phyloP scores from a whole-genome alignment of 768 basidiomycete genomes.

The Boletus patriciae region DNA sequence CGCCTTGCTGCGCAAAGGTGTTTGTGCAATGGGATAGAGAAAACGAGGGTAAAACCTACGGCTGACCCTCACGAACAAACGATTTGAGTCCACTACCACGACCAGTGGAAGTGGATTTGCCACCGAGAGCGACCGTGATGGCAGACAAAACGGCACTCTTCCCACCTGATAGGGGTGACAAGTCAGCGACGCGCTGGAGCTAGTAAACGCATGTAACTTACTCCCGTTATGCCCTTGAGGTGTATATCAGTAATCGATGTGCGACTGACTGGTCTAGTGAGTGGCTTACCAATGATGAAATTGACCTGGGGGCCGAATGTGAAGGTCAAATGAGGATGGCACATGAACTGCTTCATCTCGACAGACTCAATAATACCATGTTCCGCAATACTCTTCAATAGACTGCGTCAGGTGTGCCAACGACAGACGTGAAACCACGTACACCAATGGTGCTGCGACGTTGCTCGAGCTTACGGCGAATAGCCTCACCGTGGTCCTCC shows the following conservation, averaged over 20 bases:
- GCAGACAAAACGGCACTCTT: constrained; percentile 95
- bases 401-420: neutral
- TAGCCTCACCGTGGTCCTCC: constrained; percentile 53
- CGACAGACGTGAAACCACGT: constrained; percentile 45
- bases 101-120: constrained; percentile 89
- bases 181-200: neutral
- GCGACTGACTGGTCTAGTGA: neutral
- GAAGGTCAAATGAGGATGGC: constrained; percentile 82
- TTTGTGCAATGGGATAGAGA: constrained; percentile 35
- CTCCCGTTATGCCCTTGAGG: constrained; percentile 86
- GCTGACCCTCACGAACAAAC: constrained; percentile 81
- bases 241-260: constrained; percentile 1
- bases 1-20: constrained; percentile 38
- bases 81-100: constrained; percentile 82
- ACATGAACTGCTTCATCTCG: constrained; percentile 95
- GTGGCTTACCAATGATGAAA: constrained; percentile 81
- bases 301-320: constrained; percentile 92
- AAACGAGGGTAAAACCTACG: constrained; percentile 43
- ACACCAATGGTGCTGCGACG: constrained; percentile 41
- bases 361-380: constrained; percentile 86
- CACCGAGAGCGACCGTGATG: constrained; percentile 90
- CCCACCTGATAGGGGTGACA: constrained; percentile 59
- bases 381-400: constrained; percentile 68
- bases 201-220: constrained; percentile 40
- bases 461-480: constrained; percentile 54